phyloP scores from a whole-genome alignment of 1,139 yeast genomes.

The Diutina catenulata region DNA sequence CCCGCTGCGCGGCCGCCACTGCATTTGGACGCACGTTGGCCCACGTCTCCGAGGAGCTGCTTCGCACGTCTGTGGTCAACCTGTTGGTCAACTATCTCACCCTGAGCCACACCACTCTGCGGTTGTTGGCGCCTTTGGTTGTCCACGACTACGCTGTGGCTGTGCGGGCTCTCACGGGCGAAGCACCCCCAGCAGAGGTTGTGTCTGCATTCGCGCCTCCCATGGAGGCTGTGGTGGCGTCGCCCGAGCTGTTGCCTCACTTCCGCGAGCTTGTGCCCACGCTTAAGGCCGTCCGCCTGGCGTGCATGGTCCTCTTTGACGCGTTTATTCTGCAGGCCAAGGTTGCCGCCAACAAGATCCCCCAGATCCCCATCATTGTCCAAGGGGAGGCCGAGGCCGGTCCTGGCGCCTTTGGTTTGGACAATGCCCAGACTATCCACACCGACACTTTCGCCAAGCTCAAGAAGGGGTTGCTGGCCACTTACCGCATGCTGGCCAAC shows the following conservation, averaged over 20 bases:
- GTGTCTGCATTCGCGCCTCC: slow-evolving; percentile 13
- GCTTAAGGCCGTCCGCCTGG: slow-evolving; percentile 73
- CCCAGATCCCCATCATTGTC: slow-evolving; percentile 77
- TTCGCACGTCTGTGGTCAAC: slow-evolving; percentile 14
- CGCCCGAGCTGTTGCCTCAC: slow-evolving; percentile 35
- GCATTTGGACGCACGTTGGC: slow-evolving; percentile 70
- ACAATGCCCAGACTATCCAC: slow-evolving; percentile 61
- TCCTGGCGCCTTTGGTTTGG: slow-evolving; percentile 80
- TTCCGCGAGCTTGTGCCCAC: slow-evolving; percentile 85
- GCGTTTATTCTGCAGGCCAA: slow-evolving; percentile 70
- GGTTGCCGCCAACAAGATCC: slow-evolving; percentile 63
- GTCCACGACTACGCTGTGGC: slow-evolving; percentile 58
- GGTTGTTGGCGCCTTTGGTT: slow-evolving; percentile 57
- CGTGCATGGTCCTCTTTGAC: slow-evolving; percentile 72
- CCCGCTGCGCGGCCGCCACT: slow-evolving; percentile 64
- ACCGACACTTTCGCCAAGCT: slow-evolving; percentile 57
- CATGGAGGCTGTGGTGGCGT: slow-evolving; percentile 23
- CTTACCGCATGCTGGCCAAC: slow-evolving; percentile 59
- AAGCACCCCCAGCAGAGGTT: too few relatives aligned
- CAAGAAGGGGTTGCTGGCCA: slow-evolving; percentile 52
- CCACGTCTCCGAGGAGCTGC: slow-evolving; percentile 28
- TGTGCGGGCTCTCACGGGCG: neutral
- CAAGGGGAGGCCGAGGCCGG: slow-evolving; percentile 95
- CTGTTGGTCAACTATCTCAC: slow-evolving; percentile 29
- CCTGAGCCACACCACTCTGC: slow-evolving; percentile 71